Conservation (phyloP, 2,329 filamentous ascomycete species). For the Claviceps quebecensis region DNA sequence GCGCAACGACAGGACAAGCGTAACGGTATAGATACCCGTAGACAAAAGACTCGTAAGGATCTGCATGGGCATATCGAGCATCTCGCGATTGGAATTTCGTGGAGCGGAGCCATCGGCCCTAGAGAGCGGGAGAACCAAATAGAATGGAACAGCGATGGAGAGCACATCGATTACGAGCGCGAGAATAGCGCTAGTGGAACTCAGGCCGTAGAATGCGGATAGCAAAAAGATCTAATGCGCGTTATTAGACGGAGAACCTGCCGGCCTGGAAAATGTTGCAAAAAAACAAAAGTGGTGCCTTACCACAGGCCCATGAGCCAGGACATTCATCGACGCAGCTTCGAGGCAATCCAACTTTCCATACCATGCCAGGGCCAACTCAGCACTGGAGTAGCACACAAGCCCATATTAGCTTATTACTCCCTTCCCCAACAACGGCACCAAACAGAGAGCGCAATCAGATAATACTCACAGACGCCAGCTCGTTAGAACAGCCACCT, state of each 20-base stretch:
- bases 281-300: background rate
- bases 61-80: slow-evolving; percentile 50
- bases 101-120: slow-evolving; percentile 44
- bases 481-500: slow-evolving; percentile 39
- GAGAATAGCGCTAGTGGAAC: slow-evolving; percentile 42
- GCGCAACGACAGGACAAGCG: slow-evolving; percentile 53
- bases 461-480: slow-evolving; percentile 39
- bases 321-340: slow-evolving; percentile 47
- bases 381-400: slow-evolving; percentile 32
- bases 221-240: slow-evolving; percentile 52
- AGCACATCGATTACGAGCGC: slow-evolving; percentile 54
- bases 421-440: slow-evolving; percentile 2
- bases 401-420: background rate
- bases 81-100: slow-evolving; percentile 45
- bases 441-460: background rate
- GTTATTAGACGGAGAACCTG: background rate
- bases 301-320: slow-evolving; percentile 62
- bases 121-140: slow-evolving; percentile 55
- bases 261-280: no score
- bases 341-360: slow-evolving; percentile 61
- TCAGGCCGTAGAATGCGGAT: slow-evolving; percentile 61
- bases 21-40: slow-evolving; percentile 59
- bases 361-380: slow-evolving; percentile 61
- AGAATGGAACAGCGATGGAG: slow-evolving; percentile 59
- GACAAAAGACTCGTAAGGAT: slow-evolving; percentile 54